These are phyloP conservation scores for Ettlia oleoabundans DNA, from an alignment of 139 green algal genomes.

Conservation along the genomic window DNA sequence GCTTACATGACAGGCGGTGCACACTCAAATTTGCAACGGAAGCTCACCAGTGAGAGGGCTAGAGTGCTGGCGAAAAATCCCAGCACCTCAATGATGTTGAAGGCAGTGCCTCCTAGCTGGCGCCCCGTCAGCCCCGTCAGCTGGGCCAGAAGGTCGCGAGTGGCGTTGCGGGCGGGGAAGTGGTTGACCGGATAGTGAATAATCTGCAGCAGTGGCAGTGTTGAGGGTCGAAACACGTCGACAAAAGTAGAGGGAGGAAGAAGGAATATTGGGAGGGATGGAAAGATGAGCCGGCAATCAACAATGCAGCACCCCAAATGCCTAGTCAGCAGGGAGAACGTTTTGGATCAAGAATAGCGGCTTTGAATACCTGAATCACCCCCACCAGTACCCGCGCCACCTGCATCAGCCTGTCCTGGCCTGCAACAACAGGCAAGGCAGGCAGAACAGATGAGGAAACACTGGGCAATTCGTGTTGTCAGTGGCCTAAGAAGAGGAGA, in stretches of 20 bases:
- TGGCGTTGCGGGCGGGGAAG: conserved; percentile 57
- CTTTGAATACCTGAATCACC: conserved; percentile 45
- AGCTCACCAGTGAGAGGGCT: not conserved
- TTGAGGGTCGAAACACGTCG: too few relatives aligned
- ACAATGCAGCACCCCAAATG: not conserved
- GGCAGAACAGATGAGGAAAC: not conserved
- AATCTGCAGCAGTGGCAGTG: too few relatives aligned
- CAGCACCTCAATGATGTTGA: conserved; percentile 37
- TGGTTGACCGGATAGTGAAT: conserved; percentile 75
- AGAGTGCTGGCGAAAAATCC: conserved; percentile 53
- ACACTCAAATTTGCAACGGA: not conserved
- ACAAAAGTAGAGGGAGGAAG: too few relatives aligned
- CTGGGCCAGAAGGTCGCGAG: conserved; percentile 40
- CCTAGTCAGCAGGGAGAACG: too few relatives aligned
- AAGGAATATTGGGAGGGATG: too few relatives aligned
- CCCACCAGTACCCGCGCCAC: conserved; percentile 62
- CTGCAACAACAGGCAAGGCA: conserved; percentile 53
- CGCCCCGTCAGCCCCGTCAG: conserved; percentile 31
- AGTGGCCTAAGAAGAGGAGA: too few relatives aligned
- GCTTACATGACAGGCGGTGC: not conserved
- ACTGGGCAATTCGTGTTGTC: too few relatives aligned
- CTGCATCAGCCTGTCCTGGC: conserved; percentile 41
- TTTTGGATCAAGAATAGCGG: not conserved
- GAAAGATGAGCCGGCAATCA: too few relatives aligned
- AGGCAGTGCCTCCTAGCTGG: not conserved